A percentile compares a stretch with the other conserved stretches of the same genome.
These are phyloP conservation scores for Penicillium bovifimosum DNA, from an alignment of 495 filamentous ascomycete species.

Conservation along the genomic window DNA sequence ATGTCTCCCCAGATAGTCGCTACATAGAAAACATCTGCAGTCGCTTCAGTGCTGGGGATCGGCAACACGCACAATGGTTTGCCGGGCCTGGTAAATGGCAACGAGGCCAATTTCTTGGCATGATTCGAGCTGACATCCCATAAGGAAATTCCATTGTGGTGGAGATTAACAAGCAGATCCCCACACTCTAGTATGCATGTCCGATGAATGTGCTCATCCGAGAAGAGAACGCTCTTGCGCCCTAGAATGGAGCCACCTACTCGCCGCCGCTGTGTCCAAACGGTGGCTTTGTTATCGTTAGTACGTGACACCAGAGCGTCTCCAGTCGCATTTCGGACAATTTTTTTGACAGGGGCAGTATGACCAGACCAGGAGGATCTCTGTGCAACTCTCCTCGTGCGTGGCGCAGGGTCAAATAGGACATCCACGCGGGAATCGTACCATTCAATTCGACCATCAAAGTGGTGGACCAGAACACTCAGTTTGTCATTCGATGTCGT, in stretches of 20 bases:
- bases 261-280: constrained; percentile 66
- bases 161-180: constrained; percentile 74
- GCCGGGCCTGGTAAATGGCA: constrained; percentile 55
- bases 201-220: constrained; percentile 72
- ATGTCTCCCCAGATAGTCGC: constrained; percentile 79
- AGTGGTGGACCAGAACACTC: constrained; percentile 76
- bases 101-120: constrained; percentile 52
- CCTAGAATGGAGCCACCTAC: constrained; percentile 48
- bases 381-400: constrained; percentile 52
- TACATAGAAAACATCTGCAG: constrained; percentile 52
- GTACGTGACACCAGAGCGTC: constrained; percentile 77
- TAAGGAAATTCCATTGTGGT: constrained; percentile 67
- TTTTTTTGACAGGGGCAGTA: constrained; percentile 71
- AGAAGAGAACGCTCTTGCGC: constrained; percentile 64
- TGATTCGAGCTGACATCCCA: constrained; percentile 66
- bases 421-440: constrained; percentile 72
- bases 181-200: constrained; percentile 71
- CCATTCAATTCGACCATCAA: constrained; percentile 79
- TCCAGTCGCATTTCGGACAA: constrained; percentile 77
- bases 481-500: constrained; percentile 55
- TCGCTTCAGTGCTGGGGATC: constrained; percentile 58
- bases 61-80: constrained; percentile 80
- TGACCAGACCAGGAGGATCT: constrained; percentile 78
- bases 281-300: constrained; percentile 67
- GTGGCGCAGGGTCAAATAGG: constrained; percentile 73